phyloP scores from a whole-genome alignment of 306 rosid species.

The Trifolium subterraneum region DNA sequence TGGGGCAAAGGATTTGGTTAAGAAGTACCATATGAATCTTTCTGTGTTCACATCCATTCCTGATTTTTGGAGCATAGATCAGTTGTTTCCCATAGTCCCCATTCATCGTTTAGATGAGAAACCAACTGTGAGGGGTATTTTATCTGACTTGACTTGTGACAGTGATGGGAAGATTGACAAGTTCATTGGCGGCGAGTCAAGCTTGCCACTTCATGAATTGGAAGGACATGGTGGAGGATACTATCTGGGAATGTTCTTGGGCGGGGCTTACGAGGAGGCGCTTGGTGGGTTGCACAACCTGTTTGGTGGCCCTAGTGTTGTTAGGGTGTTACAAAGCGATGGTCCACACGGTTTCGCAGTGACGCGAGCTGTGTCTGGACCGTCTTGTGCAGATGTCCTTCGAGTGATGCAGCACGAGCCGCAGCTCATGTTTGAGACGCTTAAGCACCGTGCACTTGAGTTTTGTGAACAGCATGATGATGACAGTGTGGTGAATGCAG shows the following conservation, averaged over 20 bases:
- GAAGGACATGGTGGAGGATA: conserved; percentile 55
- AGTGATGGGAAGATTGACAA: conserved; percentile 95
- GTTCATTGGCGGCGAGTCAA: conserved; percentile 79
- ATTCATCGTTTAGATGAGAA: conserved; percentile 87
- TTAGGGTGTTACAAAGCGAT: conserved; percentile 88
- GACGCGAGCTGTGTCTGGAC: conserved; percentile 77
- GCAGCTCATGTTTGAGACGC: conserved; percentile 94
- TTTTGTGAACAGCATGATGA: conserved; percentile 34
- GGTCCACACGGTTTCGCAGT: conserved; percentile 95
- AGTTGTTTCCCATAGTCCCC: conserved; percentile 79
- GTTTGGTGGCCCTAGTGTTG: conserved; percentile 90
- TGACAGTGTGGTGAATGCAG: conserved; percentile 45
- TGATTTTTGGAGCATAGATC: conserved; percentile 84
- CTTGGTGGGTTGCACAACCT: conserved; percentile 96
- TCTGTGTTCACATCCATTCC: conserved; percentile 91
- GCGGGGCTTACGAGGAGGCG: conserved; percentile 99
- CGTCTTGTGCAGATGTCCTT: conserved; percentile 84
- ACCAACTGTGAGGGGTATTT: conserved; percentile 64
- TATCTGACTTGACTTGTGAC: conserved; percentile 93
- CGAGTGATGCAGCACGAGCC: conserved; percentile 99
- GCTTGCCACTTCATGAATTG: conserved; percentile 84
- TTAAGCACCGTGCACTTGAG: conserved; percentile 74
- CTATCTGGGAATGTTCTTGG: conserved; percentile 97
- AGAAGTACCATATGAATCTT: conserved; percentile 76
- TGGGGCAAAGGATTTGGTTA: conserved; percentile 60